Conservation (phyloP, 2,329 filamentous ascomycete species). For the Zasmidium citrigriseum region DNA sequence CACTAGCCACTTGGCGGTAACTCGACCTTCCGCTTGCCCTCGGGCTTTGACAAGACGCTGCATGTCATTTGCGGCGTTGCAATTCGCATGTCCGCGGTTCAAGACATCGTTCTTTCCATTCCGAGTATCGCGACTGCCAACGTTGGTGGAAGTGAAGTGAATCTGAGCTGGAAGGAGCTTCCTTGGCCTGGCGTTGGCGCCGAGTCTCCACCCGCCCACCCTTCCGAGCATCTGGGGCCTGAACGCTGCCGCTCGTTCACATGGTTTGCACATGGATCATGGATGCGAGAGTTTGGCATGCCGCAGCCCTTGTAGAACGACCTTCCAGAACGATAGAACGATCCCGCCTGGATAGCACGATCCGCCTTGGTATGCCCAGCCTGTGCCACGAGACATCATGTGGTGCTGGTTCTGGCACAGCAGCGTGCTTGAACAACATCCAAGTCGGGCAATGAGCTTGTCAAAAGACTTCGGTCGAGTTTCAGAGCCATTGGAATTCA, state of each 20-base stretch:
- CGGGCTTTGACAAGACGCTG: slow-evolving; percentile 1
- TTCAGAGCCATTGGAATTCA: neutral
- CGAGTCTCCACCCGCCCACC: neutral
- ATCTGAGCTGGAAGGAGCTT: neutral
- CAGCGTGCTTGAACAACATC: neutral
- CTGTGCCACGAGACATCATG: neutral
- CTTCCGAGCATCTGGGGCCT: neutral
- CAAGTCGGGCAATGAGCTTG: neutral
- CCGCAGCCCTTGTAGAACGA: neutral
- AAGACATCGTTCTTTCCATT: neutral
- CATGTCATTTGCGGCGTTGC: neutral
- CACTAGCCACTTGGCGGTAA: neutral
- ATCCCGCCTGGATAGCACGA: no score
- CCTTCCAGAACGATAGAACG: neutral
- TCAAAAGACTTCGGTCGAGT: neutral
- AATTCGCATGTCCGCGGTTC: neutral
- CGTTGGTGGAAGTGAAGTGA: neutral
- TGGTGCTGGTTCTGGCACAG: neutral
- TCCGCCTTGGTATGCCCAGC: neutral
- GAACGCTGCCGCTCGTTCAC: neutral
- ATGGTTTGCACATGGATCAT: neutral
- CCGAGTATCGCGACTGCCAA: neutral
- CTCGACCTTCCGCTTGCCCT: slow-evolving; percentile 3
- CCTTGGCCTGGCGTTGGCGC: neutral
- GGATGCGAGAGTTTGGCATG: neutral